Base-by-base conservation (phyloP, 225 moss, liverwort and hornwort species). In the Lunularia cruciata region DNA sequence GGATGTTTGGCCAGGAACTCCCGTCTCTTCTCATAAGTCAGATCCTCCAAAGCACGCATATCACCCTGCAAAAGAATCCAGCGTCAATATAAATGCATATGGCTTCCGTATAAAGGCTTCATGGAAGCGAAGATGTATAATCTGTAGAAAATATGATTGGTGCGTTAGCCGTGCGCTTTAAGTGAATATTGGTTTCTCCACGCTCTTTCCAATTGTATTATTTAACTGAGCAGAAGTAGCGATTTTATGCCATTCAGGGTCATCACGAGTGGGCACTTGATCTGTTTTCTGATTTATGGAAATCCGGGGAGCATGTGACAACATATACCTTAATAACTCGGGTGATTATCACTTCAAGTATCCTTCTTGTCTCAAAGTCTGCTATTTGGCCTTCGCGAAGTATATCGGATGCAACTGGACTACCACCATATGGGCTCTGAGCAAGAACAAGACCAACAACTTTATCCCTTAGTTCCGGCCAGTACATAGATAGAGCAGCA, bases 371-470 rank as follows among this genome's bases (percentile, higher is more conserved):
- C 72, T 98, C 92, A 60, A 90, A 84, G 72, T 93, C 96, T 36
- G 92, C 96, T 58, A 98, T 80, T 76, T 98, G 96, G 25, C 96
- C 96, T 79, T 98, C 89, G 1, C 92, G 87, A 64, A 98, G 83
- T 60, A 98, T 92, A 78, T 98, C 96, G 49, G 96, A 75, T 47
- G 90, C 96, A 74, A 98, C 72, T 59, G 96, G 92, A 82, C 90
- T 98, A 59, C 96, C 92, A 67, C 90, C 90, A 71, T 93, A 98
- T 25, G 96, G 96, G 52, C 92, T 92, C 77, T 98, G 96, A 32
- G 87, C 80, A 68, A 89, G 83, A 22, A 90, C 90, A 73, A 98
- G 72, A 47, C 92, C 96, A 47, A 88, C 90, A 69, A 98, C 92
- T 83, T 91, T 98, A 74, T 98, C 92, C 71, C 88, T 92, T 63